Evolutionary conservation across 2,329 filamentous ascomycete species (phyloP), one percentile per base, ranked within the genome.

Genomic region (Calonectria honghensis): DNA sequence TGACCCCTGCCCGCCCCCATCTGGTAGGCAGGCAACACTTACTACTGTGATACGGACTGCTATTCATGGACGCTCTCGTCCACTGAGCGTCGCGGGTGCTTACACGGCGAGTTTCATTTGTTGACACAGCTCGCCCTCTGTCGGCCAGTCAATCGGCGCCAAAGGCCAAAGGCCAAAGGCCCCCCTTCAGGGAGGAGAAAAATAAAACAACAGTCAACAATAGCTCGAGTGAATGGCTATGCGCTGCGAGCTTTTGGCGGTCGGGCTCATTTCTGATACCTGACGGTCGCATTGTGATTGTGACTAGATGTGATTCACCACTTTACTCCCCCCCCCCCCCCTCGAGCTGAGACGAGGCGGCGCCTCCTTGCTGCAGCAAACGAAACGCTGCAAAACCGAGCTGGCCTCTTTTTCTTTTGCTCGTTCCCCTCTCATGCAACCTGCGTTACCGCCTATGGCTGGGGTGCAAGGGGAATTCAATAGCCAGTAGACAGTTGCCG

Each of bases 221-320:
- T 31, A 14, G 45, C 20, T 39, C 14, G n/a, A 24, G 31, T 13
- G 39, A 39, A 61, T 35, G 59, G 59, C 24, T 32, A 31, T 61
- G n/a, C 16, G 61, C n/a, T 45, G n/a, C 32, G 20, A 61, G 31
- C 35, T 11, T 61, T 61, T 61, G 9, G 61, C 29, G 61, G 61
- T 65, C 61, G 61, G 61, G 37, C 61, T 48, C 61, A 65, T 65
- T 65, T 65, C 61, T 65, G 61, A 65, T 48, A 65, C 61, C 61
- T 45, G 39, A 65, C 61, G 16, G 61, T 48, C 61, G 41, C 39
- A 65, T 65, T 45, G 61, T 65, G 61, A 65, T 48, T 48, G 41
- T 45, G 61, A 65, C 41, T 45, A 35, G 61, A 48, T 27, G 39
- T 65, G 61, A 48, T 65, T 65, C 41, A 48, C 24, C 1, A 24